Conservation (phyloP, 176 grass and related monocot genomes). For the Guadua angustifolia region DNA sequence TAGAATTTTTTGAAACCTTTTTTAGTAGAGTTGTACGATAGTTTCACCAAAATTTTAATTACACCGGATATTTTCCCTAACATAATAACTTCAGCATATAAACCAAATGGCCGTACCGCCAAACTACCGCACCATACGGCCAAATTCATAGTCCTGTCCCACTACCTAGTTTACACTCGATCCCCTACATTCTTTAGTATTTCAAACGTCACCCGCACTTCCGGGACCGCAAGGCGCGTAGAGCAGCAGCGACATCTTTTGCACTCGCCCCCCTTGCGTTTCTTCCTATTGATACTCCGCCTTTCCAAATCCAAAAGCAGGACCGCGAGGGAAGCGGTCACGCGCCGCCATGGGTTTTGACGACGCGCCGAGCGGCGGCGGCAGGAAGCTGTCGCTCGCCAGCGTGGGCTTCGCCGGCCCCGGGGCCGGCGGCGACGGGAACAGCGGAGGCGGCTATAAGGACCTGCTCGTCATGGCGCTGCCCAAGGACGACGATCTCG, state of each 20-base stretch:
- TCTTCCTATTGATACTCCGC: neutral
- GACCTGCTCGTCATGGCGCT: constrained; percentile 56
- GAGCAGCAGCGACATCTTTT: neutral
- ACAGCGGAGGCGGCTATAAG: constrained; percentile 41
- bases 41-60: too few relatives aligned
- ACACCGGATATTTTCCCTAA: too few relatives aligned
- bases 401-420: constrained; percentile 43
- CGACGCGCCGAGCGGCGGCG: constrained; percentile 27
- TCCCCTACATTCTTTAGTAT: too few relatives aligned
- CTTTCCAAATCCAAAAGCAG: constrained; percentile 26
- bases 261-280: neutral
- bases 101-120: too few relatives aligned
- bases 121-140: too few relatives aligned
- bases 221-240: neutral
- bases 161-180: neutral
- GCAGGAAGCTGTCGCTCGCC: constrained; percentile 40
- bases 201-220: neutral
- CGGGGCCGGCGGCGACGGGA: neutral
- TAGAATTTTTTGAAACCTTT: too few relatives aligned
- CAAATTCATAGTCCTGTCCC: too few relatives aligned
- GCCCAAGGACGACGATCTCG: constrained; percentile 52
- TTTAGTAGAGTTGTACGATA: too few relatives aligned
- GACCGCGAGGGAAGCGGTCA: constrained; percentile 31
- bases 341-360: constrained; percentile 47
- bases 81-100: too few relatives aligned